phyloP scores from a whole-genome alignment of 176 grass and related monocot genomes.

The Elymus sibiricus region DNA sequence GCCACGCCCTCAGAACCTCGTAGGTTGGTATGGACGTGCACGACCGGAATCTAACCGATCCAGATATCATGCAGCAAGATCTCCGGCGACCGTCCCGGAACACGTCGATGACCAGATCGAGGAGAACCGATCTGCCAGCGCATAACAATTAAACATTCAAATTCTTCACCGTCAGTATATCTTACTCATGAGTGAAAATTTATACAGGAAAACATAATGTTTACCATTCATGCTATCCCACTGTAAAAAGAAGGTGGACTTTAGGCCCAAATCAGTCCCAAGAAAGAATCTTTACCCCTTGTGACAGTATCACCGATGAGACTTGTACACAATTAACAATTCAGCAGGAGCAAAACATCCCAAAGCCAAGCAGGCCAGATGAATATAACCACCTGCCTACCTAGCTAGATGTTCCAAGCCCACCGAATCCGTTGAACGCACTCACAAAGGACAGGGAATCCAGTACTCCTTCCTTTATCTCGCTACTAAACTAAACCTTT shows the following conservation, averaged over 20 bases:
- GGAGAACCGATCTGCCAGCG: too few relatives aligned
- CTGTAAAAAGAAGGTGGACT: not conserved
- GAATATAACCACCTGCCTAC: not conserved
- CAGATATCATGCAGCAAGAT: too few relatives aligned
- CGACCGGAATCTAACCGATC: too few relatives aligned
- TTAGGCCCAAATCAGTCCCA: not conserved
- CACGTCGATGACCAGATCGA: too few relatives aligned
- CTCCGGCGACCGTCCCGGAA: too few relatives aligned
- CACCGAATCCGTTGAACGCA: not conserved
- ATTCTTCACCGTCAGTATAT: too few relatives aligned
- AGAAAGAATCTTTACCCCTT: not conserved
- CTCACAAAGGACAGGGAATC: slow-evolving; percentile 30
- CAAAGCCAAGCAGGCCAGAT: not conserved
- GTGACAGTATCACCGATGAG: not conserved
- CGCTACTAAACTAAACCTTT: not conserved
- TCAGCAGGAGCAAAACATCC: not conserved
- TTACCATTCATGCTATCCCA: too few relatives aligned
- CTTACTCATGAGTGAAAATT: too few relatives aligned
- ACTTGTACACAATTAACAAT: not conserved
- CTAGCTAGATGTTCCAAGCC: not conserved
- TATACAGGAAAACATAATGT: too few relatives aligned
- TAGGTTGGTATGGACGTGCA: too few relatives aligned
- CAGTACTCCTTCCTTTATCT: not conserved
- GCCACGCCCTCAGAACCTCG: too few relatives aligned
- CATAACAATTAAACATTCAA: too few relatives aligned